Evolutionary conservation across 1,284 basidiomycete species (phyloP).

Genomic region (Pseudozyma sp.): DNA sequence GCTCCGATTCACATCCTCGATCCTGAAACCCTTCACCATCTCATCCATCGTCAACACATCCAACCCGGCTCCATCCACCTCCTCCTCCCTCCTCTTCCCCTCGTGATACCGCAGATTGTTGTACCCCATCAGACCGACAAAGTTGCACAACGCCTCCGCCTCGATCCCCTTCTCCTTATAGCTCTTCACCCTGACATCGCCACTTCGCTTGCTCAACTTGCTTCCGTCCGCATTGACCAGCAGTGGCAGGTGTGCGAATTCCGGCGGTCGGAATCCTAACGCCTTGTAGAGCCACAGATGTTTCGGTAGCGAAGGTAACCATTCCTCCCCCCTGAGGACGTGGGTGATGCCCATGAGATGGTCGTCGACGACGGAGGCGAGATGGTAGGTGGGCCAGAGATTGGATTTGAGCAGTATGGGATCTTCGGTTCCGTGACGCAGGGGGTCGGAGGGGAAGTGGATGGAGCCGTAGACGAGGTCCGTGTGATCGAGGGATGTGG

Average conservation of each 20-base stretch:
- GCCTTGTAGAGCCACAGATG: slow-evolving; percentile 90
- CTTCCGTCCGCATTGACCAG: slow-evolving; percentile 89
- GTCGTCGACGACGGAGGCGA: slow-evolving; percentile 95
- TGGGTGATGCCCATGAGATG: slow-evolving; percentile 95
- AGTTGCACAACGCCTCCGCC: slow-evolving; percentile 88
- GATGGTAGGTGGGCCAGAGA: slow-evolving; percentile 93
- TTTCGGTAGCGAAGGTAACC: slow-evolving; percentile 92
- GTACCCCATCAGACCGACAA: slow-evolving; percentile 93
- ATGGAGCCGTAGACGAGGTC: slow-evolving; percentile 84
- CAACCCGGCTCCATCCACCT: slow-evolving; percentile 20
- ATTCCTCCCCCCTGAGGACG: slow-evolving; percentile 97
- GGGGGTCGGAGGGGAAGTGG: slow-evolving; percentile 73
- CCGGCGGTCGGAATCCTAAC: slow-evolving; percentile 78
- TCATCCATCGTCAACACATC: slow-evolving; percentile 60
- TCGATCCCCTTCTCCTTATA: slow-evolving; percentile 91
- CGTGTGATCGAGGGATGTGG: slow-evolving; percentile 40
- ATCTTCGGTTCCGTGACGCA: slow-evolving; percentile 74
- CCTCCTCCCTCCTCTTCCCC: not conserved
- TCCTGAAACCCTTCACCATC: slow-evolving; percentile 54
- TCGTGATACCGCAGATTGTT: slow-evolving; percentile 68
- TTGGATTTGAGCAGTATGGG: slow-evolving; percentile 93
- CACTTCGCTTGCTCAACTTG: slow-evolving; percentile 94
- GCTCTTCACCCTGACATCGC: slow-evolving; percentile 85
- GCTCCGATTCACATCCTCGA: slow-evolving; percentile 56
- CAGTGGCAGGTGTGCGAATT: slow-evolving; percentile 91